These are phyloP conservation scores for Trametes gibbosa DNA, from an alignment of 768 basidiomycete species.

Conservation along the genomic window DNA sequence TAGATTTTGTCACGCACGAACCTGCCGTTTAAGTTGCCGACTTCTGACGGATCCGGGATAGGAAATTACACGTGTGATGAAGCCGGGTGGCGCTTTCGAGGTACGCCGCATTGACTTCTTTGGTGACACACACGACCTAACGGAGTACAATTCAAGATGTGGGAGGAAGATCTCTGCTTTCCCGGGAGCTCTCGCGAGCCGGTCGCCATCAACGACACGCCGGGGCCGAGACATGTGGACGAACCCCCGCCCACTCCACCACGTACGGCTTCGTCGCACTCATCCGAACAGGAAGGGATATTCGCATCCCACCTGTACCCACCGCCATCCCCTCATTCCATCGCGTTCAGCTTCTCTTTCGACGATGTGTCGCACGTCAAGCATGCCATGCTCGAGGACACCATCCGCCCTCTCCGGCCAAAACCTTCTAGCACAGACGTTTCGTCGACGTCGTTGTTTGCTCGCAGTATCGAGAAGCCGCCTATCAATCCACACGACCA, in stretches of 20 bases:
- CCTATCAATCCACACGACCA: slow-evolving; percentile 67
- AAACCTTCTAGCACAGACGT: background rate
- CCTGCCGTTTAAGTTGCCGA: background rate
- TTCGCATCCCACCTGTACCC: background rate
- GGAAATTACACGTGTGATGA: slow-evolving; percentile 70
- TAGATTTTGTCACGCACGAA: slow-evolving; percentile 9
- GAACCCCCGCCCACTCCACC: slow-evolving; percentile 14
- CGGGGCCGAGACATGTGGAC: slow-evolving; percentile 3
- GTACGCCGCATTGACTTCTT: slow-evolving; percentile 32
- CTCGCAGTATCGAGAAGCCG: slow-evolving; percentile 7
- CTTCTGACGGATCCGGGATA: slow-evolving; percentile 15
- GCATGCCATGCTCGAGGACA: slow-evolving; percentile 1
- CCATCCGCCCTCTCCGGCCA: background rate
- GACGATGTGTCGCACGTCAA: slow-evolving; percentile 12
- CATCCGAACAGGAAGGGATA: slow-evolving; percentile 11
- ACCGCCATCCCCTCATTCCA: background rate
- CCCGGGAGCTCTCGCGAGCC: slow-evolving; percentile 49
- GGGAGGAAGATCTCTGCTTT: slow-evolving; percentile 75
- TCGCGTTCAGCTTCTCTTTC: slow-evolving; percentile 15
- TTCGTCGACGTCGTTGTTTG: slow-evolving; percentile 3
- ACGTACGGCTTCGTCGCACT: slow-evolving; percentile 13
- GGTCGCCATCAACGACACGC: slow-evolving; percentile 8
- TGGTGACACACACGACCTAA: background rate
- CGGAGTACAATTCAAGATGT: slow-evolving; percentile 40
- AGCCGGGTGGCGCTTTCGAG: slow-evolving; percentile 71